Conservation (phyloP, 192 early-diverging fungal species). For the Umbelopsis vinacea region DNA sequence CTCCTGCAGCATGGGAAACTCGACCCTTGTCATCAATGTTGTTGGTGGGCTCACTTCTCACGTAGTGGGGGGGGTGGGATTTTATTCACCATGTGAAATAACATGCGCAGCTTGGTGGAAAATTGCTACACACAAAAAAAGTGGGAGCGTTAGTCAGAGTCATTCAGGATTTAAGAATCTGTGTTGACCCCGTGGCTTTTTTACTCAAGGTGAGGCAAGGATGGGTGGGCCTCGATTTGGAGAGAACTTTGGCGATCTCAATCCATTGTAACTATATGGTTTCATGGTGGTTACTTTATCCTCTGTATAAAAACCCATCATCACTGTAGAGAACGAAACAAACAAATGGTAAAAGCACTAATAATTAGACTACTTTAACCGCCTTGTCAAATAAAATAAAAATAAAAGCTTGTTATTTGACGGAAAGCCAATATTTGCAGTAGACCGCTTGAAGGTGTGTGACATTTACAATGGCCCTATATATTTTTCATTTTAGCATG, state of each 20-base stretch:
- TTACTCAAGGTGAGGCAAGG: not conserved
- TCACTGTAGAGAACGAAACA: not conserved
- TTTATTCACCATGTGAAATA: too few relatives aligned
- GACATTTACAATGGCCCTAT: too few relatives aligned
- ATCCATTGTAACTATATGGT: not conserved
- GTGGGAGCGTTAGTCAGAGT: not conserved
- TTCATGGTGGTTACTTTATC: not conserved
- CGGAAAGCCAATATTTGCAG: too few relatives aligned
- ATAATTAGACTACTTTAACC: not conserved
- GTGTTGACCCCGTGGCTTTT: not conserved
- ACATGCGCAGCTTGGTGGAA: too few relatives aligned
- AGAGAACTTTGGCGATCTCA: not conserved
- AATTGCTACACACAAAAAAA: too few relatives aligned
- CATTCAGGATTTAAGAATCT: not conserved
- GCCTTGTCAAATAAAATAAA: not conserved
- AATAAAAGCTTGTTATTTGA: not conserved
- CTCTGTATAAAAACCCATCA: not conserved
- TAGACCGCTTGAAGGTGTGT: too few relatives aligned
- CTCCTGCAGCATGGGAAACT: too few relatives aligned
- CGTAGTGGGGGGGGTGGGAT: too few relatives aligned
- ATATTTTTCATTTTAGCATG: not conserved
- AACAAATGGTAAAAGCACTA: too few relatives aligned
- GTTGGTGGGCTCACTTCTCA: too few relatives aligned
- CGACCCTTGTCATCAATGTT: too few relatives aligned
- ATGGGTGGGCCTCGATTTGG: slow-evolving; percentile 1